Evolutionary conservation across 1,284 basidiomycete genomes (phyloP).

Genomic region (Caloboletus firmus): DNA sequence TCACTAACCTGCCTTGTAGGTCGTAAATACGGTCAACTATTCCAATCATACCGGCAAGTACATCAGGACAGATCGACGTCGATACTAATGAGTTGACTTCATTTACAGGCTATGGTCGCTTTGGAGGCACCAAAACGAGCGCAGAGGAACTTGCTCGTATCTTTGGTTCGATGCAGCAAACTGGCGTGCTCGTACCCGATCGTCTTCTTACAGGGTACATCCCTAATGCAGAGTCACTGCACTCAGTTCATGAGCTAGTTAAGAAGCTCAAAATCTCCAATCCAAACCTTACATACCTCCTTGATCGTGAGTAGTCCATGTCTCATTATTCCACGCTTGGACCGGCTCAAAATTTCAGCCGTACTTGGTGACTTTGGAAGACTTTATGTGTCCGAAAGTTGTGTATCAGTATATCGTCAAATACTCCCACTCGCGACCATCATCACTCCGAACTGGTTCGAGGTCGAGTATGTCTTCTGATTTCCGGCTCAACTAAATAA

Average conservation of each 20-base stretch:
- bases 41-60: conserved; percentile 88
- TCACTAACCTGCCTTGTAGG: conserved; percentile 51
- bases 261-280: conserved; percentile 55
- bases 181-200: conserved; percentile 63
- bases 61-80: background rate
- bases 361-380: conserved; percentile 89
- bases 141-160: conserved; percentile 67
- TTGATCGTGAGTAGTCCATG: conserved; percentile 75
- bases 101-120: conserved; percentile 68
- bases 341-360: conserved; percentile 67
- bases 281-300: conserved; percentile 74
- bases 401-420: conserved; percentile 84
- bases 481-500: background rate
- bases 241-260: conserved; percentile 65
- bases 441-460: conserved; percentile 98
- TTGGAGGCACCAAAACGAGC: conserved; percentile 72
- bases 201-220: conserved; percentile 87
- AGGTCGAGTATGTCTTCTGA: conserved; percentile 78
- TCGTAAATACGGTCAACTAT: conserved; percentile 93
- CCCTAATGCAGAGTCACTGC: conserved; percentile 80
- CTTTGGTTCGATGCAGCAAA: conserved; percentile 66
- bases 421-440: conserved; percentile 84
- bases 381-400: conserved; percentile 86
- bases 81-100: background rate
- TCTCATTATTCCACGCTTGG: conserved; percentile 3